Conservation (phyloP, 73 alveolate species). For the Stentor coeruleus region DNA sequence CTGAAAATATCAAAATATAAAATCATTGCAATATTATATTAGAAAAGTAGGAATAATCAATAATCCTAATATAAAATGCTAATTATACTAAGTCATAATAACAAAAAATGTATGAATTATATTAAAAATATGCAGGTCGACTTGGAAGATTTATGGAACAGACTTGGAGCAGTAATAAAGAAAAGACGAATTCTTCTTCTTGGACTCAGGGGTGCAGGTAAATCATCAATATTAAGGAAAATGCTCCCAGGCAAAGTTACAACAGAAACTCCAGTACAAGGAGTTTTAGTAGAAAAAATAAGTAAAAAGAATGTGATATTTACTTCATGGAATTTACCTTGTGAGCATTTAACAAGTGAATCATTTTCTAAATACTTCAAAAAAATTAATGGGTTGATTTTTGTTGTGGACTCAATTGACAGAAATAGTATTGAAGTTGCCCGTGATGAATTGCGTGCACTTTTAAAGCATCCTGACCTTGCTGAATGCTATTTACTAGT, state of each 20-base stretch:
- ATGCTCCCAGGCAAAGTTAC: conserved; percentile 49
- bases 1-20: too few relatives aligned
- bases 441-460: conserved; percentile 62
- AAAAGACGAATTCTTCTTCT: neutral
- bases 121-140: too few relatives aligned
- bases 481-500: conserved; percentile 50
- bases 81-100: too few relatives aligned
- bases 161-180: too few relatives aligned
- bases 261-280: conserved; percentile 71
- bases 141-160: too few relatives aligned
- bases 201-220: conserved; percentile 84
- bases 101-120: too few relatives aligned
- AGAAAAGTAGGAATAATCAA: too few relatives aligned
- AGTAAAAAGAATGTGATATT: conserved; percentile 37
- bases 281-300: conserved; percentile 64
- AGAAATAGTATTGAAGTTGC: conserved; percentile 72
- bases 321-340: conserved; percentile 75
- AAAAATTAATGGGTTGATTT: conserved; percentile 79
- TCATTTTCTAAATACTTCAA: conserved; percentile 82
- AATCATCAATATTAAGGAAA: conserved; percentile 63
- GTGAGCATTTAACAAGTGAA: conserved; percentile 77
- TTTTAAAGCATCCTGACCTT: conserved; percentile 34
- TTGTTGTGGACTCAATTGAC: conserved; percentile 86
- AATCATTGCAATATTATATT: too few relatives aligned
- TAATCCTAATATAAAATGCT: too few relatives aligned